Evolutionary conservation across 306 rosid genomes (phyloP).

Genomic region (Calophaca sinica): DNA sequence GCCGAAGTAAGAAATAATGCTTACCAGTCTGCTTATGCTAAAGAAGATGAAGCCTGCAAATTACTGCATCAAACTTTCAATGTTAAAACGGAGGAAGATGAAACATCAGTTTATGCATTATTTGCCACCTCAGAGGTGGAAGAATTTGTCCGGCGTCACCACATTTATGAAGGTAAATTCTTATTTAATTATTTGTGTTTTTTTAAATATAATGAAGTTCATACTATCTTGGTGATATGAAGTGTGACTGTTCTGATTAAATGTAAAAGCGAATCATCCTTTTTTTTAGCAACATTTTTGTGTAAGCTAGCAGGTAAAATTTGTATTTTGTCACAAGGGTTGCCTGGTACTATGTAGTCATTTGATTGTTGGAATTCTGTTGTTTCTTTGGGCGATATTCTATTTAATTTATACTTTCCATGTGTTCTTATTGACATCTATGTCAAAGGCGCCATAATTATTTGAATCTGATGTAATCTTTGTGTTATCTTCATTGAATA

Average conservation of each 20-base stretch:
- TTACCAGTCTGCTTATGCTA: slow-evolving; percentile 79
- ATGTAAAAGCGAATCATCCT: background rate
- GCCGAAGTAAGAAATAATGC: slow-evolving; percentile 78
- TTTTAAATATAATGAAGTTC: background rate
- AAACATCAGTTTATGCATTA: slow-evolving; percentile 54
- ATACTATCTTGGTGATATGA: background rate
- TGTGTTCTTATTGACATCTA: slow-evolving; percentile 18
- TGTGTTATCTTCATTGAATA: slow-evolving; percentile 22
- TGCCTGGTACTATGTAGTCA: background rate
- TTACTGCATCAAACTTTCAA: slow-evolving; percentile 61
- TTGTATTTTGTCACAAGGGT: background rate
- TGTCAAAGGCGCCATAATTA: slow-evolving; percentile 8
- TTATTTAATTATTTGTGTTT: background rate
- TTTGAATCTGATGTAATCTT: background rate
- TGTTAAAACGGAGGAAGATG: slow-evolving; percentile 65
- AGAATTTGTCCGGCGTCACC: slow-evolving; percentile 92
- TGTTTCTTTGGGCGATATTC: slow-evolving; percentile 20
- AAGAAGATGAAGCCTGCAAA: slow-evolving; percentile 86
- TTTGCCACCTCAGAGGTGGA: slow-evolving; percentile 86
- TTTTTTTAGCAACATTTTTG: background rate
- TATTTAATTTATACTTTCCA: background rate
- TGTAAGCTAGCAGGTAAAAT: slow-evolving; percentile 7
- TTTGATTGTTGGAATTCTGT: slow-evolving; percentile 5
- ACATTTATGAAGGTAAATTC: slow-evolving; percentile 79
- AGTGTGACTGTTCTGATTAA: slow-evolving; percentile 16